Base-by-base conservation (phyloP, 306 rosid genomes). In the Mucuna pruriens region DNA sequence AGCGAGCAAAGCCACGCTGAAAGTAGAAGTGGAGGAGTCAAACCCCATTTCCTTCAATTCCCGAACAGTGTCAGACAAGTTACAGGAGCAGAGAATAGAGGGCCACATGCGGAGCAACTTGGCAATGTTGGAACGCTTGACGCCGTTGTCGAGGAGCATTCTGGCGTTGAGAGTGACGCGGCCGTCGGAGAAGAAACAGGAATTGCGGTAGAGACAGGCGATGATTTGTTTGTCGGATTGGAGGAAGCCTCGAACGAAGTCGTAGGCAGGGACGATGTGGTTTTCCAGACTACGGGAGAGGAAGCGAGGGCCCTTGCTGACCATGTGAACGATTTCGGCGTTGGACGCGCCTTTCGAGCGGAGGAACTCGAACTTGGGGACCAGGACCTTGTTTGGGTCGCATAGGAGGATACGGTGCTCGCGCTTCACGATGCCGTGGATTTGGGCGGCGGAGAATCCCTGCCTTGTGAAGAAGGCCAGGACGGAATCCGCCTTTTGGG, bases 31-130 rank as follows among this genome's bases (percentile, higher is more conserved):
- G 17, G 51, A 74, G 74, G 85, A 16, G 52, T 80, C 20, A 60
- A 92, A 84, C 6, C 90, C 89, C 87, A 93, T 34, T 9, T 66
- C 65, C 77, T 70, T 86, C 0, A 93, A 51, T 77, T 81, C 74
- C 42, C 57, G 76, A 1, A 83, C 76, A 1, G 16, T 40, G 62
- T 17, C 8, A 17, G 26, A 17, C 25, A 89, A 15, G 22, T 19
- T 4, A 38, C 0, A 2, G 6, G 69, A 2, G 1, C 6, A 23
- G 9, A 71, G 16, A 0, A 19, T 0, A 16, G 26, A 6, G 12
- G 45, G 42, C 60, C 55, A 4, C 2, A 0, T 3, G 12, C 11
- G 4, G 20, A 73, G 19, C 4, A 84, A 0, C 38, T 0, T 1
- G 0, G 45, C 51, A 48, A 84, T 74, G 19, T 2, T 36, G 16